phyloP scores from a whole-genome alignment of 176 grass and related monocot genomes.

The Saccharum spontaneum region DNA sequence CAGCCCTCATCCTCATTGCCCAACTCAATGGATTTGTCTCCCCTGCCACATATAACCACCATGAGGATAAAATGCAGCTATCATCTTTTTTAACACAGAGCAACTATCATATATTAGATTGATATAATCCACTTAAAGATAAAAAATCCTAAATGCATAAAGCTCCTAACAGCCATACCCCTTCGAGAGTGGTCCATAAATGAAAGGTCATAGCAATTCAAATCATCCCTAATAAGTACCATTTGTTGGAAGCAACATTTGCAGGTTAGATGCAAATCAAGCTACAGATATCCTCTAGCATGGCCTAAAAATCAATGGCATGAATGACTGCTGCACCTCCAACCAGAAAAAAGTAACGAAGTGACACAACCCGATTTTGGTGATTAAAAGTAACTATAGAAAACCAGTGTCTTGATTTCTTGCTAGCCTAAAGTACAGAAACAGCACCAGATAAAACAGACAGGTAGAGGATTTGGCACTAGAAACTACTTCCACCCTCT shows the following conservation, averaged over 20 bases:
- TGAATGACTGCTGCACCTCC: neutral
- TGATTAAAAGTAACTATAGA: slow-evolving; percentile 2
- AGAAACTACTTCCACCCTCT: neutral
- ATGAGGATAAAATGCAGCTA: slow-evolving; percentile 4
- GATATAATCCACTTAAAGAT: neutral
- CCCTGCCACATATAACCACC: slow-evolving; percentile 53
- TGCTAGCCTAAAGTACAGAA: slow-evolving; percentile 9
- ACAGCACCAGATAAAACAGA: slow-evolving; percentile 1
- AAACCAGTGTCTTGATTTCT: neutral
- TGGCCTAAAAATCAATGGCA: neutral
- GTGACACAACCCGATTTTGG: neutral
- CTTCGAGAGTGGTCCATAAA: neutral
- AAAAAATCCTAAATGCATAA: slow-evolving; percentile 7
- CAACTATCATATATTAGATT: neutral
- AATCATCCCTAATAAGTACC: slow-evolving; percentile 5
- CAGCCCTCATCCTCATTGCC: slow-evolving; percentile 82
- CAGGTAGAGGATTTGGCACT: neutral
- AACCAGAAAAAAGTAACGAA: neutral
- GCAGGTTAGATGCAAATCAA: slow-evolving; percentile 1
- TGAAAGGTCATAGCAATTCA: neutral
- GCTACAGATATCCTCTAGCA: neutral
- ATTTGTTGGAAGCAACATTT: neutral
- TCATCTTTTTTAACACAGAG: neutral
- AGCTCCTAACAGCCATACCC: neutral
- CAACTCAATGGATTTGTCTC: slow-evolving; percentile 75